Percentiles rank a stretch among this genome's conserved stretches.
Evolutionary conservation across 768 basidiomycete genomes (phyloP).

Genomic region (Trametes cubensis): DNA sequence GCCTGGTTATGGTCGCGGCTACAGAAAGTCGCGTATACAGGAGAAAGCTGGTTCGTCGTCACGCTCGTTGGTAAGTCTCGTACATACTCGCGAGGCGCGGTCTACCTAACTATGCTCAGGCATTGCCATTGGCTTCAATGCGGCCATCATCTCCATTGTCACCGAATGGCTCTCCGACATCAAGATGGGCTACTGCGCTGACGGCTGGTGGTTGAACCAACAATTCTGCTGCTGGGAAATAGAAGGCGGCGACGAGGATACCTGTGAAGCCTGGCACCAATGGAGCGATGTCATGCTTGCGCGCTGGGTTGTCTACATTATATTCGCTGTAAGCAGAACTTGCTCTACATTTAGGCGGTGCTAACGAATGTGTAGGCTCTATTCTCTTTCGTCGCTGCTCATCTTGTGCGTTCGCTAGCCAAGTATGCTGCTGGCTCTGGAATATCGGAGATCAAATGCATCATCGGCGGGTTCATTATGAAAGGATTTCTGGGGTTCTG

Average conservation of each 20-base stretch:
- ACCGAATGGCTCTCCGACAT: slow-evolving; percentile 98
- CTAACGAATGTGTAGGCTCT: slow-evolving; percentile 50
- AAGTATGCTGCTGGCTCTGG: slow-evolving; percentile 97
- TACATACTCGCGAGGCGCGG: no score
- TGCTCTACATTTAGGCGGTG: background rate
- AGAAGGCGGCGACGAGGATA: slow-evolving; percentile 74
- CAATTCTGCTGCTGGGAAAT: slow-evolving; percentile 99
- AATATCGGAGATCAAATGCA: slow-evolving; percentile 98
- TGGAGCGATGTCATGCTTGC: slow-evolving; percentile 78
- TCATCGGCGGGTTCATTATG: slow-evolving; percentile 96
- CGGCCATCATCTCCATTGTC: slow-evolving; percentile 92
- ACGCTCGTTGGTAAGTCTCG: slow-evolving; percentile 73
- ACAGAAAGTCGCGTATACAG: slow-evolving; percentile 62
- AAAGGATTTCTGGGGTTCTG: slow-evolving; percentile 89
- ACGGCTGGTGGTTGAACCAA: slow-evolving; percentile 98
- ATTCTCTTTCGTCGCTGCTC: slow-evolving; percentile 87
- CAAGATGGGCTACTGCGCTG: slow-evolving; percentile 95
- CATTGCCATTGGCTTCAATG: slow-evolving; percentile 87
- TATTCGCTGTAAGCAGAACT: slow-evolving; percentile 74
- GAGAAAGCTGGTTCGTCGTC: slow-evolving; percentile 92
- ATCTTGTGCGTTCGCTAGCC: slow-evolving; percentile 85
- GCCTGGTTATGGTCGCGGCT: slow-evolving; percentile 66
- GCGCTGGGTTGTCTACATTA: slow-evolving; percentile 84
- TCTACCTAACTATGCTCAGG: slow-evolving; percentile 47
- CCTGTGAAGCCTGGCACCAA: slow-evolving; percentile 88